These are phyloP conservation scores for Curvularia spicifera DNA, from an alignment of 2,329 filamentous ascomycete genomes.

Conservation along the genomic window DNA sequence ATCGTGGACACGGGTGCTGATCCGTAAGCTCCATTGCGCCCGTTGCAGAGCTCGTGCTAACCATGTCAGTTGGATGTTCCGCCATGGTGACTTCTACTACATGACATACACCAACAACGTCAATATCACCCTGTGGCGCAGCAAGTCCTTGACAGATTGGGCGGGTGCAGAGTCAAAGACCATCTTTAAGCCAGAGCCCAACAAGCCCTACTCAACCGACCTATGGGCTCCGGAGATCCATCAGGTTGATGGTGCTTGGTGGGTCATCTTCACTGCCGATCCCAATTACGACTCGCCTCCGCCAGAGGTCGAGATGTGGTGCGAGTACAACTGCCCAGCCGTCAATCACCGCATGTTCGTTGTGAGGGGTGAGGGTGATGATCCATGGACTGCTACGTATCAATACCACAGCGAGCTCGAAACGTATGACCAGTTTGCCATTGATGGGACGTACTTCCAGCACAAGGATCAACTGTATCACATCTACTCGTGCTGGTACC, in stretches of 20 bases:
- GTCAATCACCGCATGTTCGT: slow-evolving; percentile 61
- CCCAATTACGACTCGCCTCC: slow-evolving; percentile 55
- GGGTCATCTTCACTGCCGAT: slow-evolving; percentile 61
- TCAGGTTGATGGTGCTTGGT: slow-evolving; percentile 56
- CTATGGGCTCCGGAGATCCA: slow-evolving; percentile 61
- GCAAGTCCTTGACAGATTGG: slow-evolving; percentile 53
- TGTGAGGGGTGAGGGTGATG: slow-evolving; percentile 51
- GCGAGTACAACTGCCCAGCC: slow-evolving; percentile 57
- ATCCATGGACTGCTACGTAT: slow-evolving; percentile 56
- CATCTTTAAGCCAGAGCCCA: slow-evolving; percentile 52
- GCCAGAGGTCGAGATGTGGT: slow-evolving; percentile 57
- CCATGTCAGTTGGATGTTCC: slow-evolving; percentile 50
- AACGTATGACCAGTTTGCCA: slow-evolving; percentile 61
- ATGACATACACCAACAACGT: slow-evolving; percentile 54
- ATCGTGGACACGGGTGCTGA: slow-evolving; percentile 54
- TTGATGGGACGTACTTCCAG: slow-evolving; percentile 61
- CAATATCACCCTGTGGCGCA: slow-evolving; percentile 54
- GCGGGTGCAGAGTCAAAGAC: slow-evolving; percentile 53
- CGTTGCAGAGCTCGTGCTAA: neutral
- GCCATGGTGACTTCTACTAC: slow-evolving; percentile 53
- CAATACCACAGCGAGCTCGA: slow-evolving; percentile 56
- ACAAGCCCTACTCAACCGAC: slow-evolving; percentile 55
- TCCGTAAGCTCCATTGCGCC: slow-evolving; percentile 42
- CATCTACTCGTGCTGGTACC: slow-evolving; percentile 52
- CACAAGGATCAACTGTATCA: slow-evolving; percentile 49